Evolutionary conservation across 495 filamentous ascomycete species (phyloP).

Genomic region (Staphylotrichum tortipilum): DNA sequence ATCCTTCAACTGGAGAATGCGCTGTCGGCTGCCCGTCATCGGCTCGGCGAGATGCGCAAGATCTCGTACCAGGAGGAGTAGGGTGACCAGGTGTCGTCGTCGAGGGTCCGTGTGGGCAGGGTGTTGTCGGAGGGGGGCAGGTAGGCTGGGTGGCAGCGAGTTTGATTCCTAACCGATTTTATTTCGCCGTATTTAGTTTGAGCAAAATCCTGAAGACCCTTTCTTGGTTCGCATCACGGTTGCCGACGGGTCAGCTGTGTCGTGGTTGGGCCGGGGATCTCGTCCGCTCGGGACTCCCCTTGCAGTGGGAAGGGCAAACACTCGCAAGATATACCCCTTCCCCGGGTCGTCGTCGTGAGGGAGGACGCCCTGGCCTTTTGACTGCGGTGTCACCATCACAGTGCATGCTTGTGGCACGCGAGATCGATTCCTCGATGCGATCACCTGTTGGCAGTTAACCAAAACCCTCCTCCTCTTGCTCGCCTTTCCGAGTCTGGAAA

Average conservation of each 20-base stretch:
- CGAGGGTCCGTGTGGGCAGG: background rate
- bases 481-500: too few species aligned
- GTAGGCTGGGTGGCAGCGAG: background rate
- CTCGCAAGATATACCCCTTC: background rate
- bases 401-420: too few species aligned
- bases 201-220: background rate
- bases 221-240: background rate
- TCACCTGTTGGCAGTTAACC: too few species aligned
- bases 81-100: background rate
- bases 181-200: conserved; percentile 4
- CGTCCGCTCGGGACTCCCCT: background rate
- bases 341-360: too few species aligned
- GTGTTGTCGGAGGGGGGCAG: background rate
- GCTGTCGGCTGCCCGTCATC: conserved; percentile 67
- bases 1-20: conserved; percentile 92
- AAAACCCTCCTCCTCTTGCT: too few species aligned
- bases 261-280: too few species aligned
- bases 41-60: conserved; percentile 97
- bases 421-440: too few species aligned
- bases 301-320: background rate
- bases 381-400: too few species aligned
- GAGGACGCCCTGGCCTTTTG: too few species aligned
- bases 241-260: too few species aligned
- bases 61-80: conserved; percentile 87
- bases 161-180: background rate